Evolutionary conservation across 2,329 filamentous ascomycete genomes (phyloP), one percentile per base, ranked within the genome.

Genomic region (Pyrenochaeta sp.): DNA sequence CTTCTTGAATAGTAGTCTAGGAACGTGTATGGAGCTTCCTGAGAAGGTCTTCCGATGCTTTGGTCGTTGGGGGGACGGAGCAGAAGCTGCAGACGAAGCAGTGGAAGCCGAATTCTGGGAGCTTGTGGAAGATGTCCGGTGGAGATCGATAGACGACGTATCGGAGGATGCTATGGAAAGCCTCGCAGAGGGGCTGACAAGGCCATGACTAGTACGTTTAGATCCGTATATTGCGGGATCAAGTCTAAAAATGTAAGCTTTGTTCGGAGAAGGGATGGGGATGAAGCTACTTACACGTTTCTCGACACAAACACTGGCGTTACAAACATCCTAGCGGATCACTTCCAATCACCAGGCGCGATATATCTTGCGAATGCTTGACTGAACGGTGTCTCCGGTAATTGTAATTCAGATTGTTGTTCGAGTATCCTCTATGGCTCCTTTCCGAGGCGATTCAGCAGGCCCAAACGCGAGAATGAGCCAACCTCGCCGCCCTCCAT

Each of bases 31-130:
- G 1, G 45, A 50, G 4, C 45, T 41, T 6, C 42, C 48, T 13
- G 54, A 57, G 15, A 50, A 26, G 2, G 43, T 40, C 31, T 49
- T 53, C 8, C 54, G 54, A 28, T 57, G 54, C 13, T 50, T 48
- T 5, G 48, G 32, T 6, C 38, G 38, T 5, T 29, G 40, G 17
- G 22, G 39, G 3, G 40, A 26, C 9, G 39, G 39, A 10, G 36
- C 13, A n/a, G 51, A 50, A 15, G 40, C 29, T n/a, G 44, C 41
- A n/a, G 54, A 53, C 10, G 54, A 57, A 3, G 53, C 43, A 21
- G 37, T 41, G 4, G 51, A 50, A 9, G 45, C 35, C 4, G 46
- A 51, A 2, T 27, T 23, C 22, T 39, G 46, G 27, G 49, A 53
- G 24, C 41, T 41, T 3, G 46, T 50, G 4, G 49, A 53, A n/a